phyloP scores from a whole-genome alignment of 2,329 filamentous ascomycete species.

The Fusarium siculi region DNA sequence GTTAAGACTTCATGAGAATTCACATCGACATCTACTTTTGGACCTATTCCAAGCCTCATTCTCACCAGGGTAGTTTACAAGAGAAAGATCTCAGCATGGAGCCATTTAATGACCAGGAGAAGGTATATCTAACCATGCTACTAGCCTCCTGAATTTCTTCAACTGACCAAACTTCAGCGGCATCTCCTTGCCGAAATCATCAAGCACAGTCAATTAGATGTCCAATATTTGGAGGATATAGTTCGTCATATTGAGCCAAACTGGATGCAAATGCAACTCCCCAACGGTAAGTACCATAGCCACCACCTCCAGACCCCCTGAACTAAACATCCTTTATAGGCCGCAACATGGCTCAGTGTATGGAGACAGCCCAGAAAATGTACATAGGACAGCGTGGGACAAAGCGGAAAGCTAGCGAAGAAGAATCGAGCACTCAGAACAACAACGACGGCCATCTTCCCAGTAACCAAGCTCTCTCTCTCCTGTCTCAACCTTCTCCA shows the following conservation, averaged over 20 bases:
- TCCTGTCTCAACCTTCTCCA: neutral
- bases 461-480: constrained; percentile 1
- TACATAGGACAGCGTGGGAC: constrained; percentile 45
- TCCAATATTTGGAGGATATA: constrained; percentile 59
- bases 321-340: constrained; percentile 47
- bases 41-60: neutral
- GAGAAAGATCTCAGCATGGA: constrained; percentile 24
- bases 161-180: constrained; percentile 53
- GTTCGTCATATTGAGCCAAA: constrained; percentile 57
- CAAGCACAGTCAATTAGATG: constrained; percentile 63
- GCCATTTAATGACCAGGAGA: constrained; percentile 61
- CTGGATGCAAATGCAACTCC: constrained; percentile 62
- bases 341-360: constrained; percentile 60
- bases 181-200: constrained; percentile 69
- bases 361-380: constrained; percentile 54
- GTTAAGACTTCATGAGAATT: neutral
- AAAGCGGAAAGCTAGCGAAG: constrained; percentile 47
- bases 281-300: constrained; percentile 51
- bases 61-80: neutral
- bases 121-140: constrained; percentile 52
- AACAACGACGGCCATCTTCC: constrained; percentile 8
- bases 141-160: neutral
- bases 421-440: constrained; percentile 48
- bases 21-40: neutral
- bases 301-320: neutral